Conservation (phyloP, 192 early-diverging fungal genomes). For the Dimargaris xerosporica region DNA sequence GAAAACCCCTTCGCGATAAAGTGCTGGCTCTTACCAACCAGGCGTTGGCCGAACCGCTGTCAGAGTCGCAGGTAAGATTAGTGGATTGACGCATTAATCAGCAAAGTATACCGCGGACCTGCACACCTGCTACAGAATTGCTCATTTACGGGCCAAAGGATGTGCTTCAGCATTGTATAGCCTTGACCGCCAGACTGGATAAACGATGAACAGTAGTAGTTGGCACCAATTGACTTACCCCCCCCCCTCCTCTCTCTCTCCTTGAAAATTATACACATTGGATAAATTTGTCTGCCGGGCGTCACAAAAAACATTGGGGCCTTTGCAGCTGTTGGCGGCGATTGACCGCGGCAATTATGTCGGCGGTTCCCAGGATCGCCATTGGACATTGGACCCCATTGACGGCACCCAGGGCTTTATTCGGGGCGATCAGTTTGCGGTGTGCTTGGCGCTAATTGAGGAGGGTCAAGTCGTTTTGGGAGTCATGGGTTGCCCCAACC, state of each 20-base stretch:
- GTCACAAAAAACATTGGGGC: no score
- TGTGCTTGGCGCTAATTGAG: conserved; percentile 81
- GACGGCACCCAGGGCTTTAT: conserved; percentile 99
- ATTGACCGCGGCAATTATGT: conserved; percentile 83
- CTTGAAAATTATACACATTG: no score
- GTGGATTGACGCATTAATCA: no score
- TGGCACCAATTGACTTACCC: no score
- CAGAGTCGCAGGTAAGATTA: conserved; percentile 47
- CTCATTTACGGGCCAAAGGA: no score
- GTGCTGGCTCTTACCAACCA: conserved; percentile 71
- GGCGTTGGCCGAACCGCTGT: conserved; percentile 35
- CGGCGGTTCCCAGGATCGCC: conserved; percentile 58
- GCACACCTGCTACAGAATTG: no score
- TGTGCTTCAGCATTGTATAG: no score
- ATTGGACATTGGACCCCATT: conserved; percentile 75
- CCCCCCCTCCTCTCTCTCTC: no score
- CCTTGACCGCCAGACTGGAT: no score
- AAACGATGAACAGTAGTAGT: no score
- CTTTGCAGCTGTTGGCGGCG: conserved; percentile 48
- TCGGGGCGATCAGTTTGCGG: conserved; percentile 93
- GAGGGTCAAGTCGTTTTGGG: conserved; percentile 81
- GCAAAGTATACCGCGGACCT: no score
- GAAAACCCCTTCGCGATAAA: conserved; percentile 46
- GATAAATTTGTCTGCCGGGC: no score
- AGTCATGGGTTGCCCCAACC: conserved; percentile 75